A percentile compares a stretch with the other conserved stretches of the same genome.
Conservation (phyloP, 768 basidiomycete species). For the Russula dissimulans region DNA sequence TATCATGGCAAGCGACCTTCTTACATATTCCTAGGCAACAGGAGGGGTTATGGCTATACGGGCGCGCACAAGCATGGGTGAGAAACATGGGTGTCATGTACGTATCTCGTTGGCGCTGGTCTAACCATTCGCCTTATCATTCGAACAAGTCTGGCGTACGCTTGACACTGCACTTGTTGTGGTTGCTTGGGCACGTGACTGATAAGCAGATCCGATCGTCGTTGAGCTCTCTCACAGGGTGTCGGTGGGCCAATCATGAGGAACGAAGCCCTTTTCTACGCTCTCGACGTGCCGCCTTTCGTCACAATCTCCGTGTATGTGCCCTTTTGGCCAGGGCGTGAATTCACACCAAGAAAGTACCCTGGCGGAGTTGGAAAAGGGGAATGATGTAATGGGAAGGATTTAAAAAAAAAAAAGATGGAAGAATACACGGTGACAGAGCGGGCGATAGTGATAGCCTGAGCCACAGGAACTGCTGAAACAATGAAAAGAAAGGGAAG, state of each 20-base stretch:
- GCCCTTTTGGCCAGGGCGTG: conserved; percentile 56
- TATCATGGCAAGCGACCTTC: neutral
- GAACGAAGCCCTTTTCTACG: conserved; percentile 56
- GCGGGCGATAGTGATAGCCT: too few relatives aligned
- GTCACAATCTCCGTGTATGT: conserved; percentile 49
- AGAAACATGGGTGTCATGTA: conserved; percentile 29
- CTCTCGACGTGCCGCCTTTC: conserved; percentile 56
- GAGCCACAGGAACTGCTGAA: neutral
- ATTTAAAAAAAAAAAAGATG: too few relatives aligned
- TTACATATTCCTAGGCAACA: conserved; percentile 29
- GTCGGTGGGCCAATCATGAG: conserved; percentile 47
- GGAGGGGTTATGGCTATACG: conserved; percentile 42
- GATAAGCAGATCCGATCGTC: too few relatives aligned
- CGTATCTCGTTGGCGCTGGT: conserved; percentile 10
- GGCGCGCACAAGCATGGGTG: conserved; percentile 25
- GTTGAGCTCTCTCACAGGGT: conserved; percentile 28
- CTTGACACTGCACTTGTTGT: too few relatives aligned
- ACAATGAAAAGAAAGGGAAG: neutral
- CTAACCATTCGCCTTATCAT: too few relatives aligned
- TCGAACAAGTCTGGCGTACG: too few relatives aligned
- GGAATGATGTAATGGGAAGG: neutral
- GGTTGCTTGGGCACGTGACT: too few relatives aligned
- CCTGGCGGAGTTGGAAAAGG: neutral
- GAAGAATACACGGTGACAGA: too few relatives aligned
- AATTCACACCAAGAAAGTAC: conserved; percentile 30